Conservation (phyloP, 169 alveolate species). For the Eimeria tenella region DNA sequence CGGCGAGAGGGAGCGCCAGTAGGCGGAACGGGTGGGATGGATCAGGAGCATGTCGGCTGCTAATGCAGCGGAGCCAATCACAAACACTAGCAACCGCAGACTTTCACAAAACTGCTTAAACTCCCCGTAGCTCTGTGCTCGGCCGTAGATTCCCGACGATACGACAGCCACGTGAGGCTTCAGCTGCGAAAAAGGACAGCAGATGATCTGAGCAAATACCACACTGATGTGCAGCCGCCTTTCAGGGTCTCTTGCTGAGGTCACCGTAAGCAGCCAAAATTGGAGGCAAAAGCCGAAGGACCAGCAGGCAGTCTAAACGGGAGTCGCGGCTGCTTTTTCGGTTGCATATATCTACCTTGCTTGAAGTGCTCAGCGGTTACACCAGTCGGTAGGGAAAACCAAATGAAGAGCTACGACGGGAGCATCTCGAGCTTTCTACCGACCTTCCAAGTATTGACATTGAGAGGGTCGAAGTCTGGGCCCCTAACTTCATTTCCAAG, state of each 20-base stretch:
- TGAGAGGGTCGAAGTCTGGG: slow-evolving; percentile 65
- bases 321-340: no score
- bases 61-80: not conserved
- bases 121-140: slow-evolving; percentile 50
- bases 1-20: slow-evolving; percentile 66
- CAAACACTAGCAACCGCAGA: slow-evolving; percentile 59
- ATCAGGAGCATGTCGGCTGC: slow-evolving; percentile 66
- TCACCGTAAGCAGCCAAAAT: no score
- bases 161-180: slow-evolving; percentile 41
- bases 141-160: slow-evolving; percentile 13
- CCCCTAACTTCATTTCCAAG: slow-evolving; percentile 69
- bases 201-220: not conserved
- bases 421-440: not conserved
- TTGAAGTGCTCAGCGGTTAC: no score
- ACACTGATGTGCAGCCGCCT: not conserved
- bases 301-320: not conserved
- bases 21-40: slow-evolving; percentile 62
- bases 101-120: slow-evolving; percentile 67
- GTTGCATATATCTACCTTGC: no score
- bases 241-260: no score
- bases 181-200: slow-evolving; percentile 28
- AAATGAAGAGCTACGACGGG: not conserved
- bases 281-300: not conserved
- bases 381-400: no score
- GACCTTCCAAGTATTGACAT: slow-evolving; percentile 48